These are phyloP conservation scores for Dissophora ornata DNA, from an alignment of 192 early-diverging fungal species.

Conservation along the genomic window DNA sequence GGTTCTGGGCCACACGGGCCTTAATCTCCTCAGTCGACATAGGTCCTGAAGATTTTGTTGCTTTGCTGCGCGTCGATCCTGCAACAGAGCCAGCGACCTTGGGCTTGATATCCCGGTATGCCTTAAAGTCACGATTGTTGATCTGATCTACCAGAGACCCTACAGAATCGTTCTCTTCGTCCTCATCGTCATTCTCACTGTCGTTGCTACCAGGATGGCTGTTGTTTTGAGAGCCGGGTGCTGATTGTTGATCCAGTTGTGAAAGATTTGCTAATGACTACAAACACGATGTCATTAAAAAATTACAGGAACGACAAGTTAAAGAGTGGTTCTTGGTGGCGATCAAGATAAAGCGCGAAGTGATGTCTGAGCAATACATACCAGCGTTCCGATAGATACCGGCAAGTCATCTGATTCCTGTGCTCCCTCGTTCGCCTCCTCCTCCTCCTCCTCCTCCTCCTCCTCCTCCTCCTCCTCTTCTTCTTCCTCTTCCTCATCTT, in stretches of 20 bases:
- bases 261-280: conserved; percentile 49
- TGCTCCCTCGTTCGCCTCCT: conserved; percentile 2
- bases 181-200: conserved; percentile 48
- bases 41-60: conserved; percentile 37
- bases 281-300: too few species aligned
- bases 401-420: conserved; percentile 28
- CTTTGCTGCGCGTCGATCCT: conserved; percentile 39
- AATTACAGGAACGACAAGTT: neutral
- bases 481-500: conserved; percentile 36
- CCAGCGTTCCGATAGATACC: conserved; percentile 39
- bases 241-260: conserved; percentile 29
- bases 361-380: too few species aligned
- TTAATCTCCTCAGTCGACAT: conserved; percentile 62
- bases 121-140: conserved; percentile 64
- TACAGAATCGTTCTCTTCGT: conserved; percentile 48
- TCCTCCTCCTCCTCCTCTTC: conserved; percentile 32
- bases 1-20: conserved; percentile 58
- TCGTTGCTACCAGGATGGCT: conserved; percentile 22
- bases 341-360: too few species aligned
- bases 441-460: conserved; percentile 32
- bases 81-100: conserved; percentile 33
- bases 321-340: too few species aligned
- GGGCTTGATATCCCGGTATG: conserved; percentile 58
- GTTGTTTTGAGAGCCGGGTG: conserved; percentile 18
- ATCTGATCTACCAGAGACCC: conserved; percentile 41